Base-by-base conservation (phyloP, 768 basidiomycete species). In the Mycena polygramma region DNA sequence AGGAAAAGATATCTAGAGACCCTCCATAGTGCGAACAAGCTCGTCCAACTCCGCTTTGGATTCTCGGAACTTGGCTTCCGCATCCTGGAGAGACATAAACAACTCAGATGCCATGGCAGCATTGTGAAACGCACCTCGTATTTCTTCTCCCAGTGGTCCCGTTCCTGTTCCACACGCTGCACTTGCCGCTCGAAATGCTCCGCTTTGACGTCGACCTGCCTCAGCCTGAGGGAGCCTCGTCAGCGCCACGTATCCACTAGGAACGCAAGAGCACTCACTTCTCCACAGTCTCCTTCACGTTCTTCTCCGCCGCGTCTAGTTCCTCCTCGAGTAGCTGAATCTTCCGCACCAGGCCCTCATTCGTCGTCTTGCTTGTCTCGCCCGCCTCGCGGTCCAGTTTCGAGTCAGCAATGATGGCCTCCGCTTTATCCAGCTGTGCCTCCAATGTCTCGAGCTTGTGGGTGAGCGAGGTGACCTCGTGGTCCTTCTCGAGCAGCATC, bases 171-270 rank as follows among this genome's bases (percentile, higher is more conserved):
- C 57, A 89, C 85, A 52, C 94, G 89, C 73, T 90, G 86, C 22
- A 98, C 91, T 79, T 97, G 94, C 57, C 96, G 90, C 83, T 98
- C 97, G 36, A 95, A 98, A 84, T 99, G 96, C 81, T 99, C 98
- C 13, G 97, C 97, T 85, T 98, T 99, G 82, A 99, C 93, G 79
- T 99, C 98, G 66, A 97, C 96, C 78, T 97, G 95, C 71, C 97
- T 88, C 75, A 99, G 87, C 81, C 97, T 99, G 75, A 51, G 60
- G 45, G 19, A 43, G 67, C 62, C 70, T 76, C 63, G 52, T 61
- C 52, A 76, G 68, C 65, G 69, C 66, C 41, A 59, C n/a, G 51
- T 37, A 4, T 4, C 67, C 64, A 68, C 41, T 49, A 19, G 45
- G 51, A 30, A 30, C 35, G 43, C n/a, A 35, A 54, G 22, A 15